Base-by-base conservation (phyloP, 2,329 filamentous ascomycete genomes). In the Zymoseptoria pseudotritici region DNA sequence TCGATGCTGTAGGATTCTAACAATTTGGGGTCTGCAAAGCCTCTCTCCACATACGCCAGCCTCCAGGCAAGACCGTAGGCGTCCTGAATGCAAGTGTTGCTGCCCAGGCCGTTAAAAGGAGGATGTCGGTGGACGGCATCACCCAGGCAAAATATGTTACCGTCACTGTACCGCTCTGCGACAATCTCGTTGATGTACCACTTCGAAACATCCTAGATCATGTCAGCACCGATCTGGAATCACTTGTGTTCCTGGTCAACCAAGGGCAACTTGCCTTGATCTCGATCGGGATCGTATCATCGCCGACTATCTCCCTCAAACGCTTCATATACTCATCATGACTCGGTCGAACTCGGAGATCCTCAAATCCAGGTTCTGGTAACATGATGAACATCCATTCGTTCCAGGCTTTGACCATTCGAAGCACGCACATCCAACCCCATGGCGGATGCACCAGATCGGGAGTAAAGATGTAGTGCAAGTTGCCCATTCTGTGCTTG, bases 321-420 rank as follows among this genome's bases (percentile, higher is more conserved):
- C 78, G 72, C 26, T 72, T 65, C 3, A 78, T 52, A 62, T 80
- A 82, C 66, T 83, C 77, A 6, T 80, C 80, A 1, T 75, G 62
- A 0, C 76, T 75, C 0, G 80, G 78, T n/a, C 73, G 59, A 21
- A 76, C 70, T 3, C 69, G 69, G 11, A 75, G 62, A 54, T 77
- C 72, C 1, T 62, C 52, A 50, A 75, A 73, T 8, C 71, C 68
- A 11, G 70, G 69, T 3, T 74, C 75, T 0, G 81, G 78, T 17
- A 85, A 73, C 17, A 84, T 69, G 57, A 72, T 72, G 59, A 70
- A 69, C 67, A 73, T 71, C 83, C 83, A 87, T 73, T 87, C 81
- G 63, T 81, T 68, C 84, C 84, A 87, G 0, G 83, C 80, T 72
- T 81, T 83, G 4, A 87, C 83, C 83, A 87, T 86, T 22, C 85